Percentiles rank a stretch among this genome's conserved stretches.
phyloP scores from a whole-genome alignment of 164 flowering plant species.

The Tetracentron sinense region DNA sequence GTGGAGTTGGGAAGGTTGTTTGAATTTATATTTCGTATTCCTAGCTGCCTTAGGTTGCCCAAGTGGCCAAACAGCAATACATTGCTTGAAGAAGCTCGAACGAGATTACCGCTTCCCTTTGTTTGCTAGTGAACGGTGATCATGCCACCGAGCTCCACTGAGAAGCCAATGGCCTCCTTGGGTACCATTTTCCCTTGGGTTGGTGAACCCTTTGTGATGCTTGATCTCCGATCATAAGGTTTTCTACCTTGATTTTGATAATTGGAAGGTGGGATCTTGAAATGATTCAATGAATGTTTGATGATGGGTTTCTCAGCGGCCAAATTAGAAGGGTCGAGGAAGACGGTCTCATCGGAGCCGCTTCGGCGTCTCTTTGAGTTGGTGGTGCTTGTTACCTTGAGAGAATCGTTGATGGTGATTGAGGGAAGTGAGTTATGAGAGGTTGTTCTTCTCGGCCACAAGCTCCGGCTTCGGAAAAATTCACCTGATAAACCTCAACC shows the following conservation, averaged over 20 bases:
- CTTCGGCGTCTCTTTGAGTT: constrained; percentile 38
- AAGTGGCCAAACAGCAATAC: constrained; percentile 67
- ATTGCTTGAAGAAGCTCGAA: constrained; percentile 81
- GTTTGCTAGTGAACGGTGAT: constrained; percentile 52
- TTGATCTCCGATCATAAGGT: constrained; percentile 8
- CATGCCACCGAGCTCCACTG: constrained; percentile 78
- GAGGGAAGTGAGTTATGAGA: constrained; percentile 40
- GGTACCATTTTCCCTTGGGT: constrained; percentile 39
- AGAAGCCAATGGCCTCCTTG: constrained; percentile 41
- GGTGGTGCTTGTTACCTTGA: constrained; percentile 19
- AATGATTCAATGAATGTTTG: constrained; percentile 9
- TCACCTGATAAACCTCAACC: constrained; percentile 55
- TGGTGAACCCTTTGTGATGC: constrained; percentile 14
- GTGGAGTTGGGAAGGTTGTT: constrained; percentile 1
- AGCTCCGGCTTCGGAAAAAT: constrained; percentile 40
- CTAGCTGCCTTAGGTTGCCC: constrained; percentile 67
- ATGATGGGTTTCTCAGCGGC: constrained; percentile 25
- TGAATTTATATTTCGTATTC: constrained; percentile 18
- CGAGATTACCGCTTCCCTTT: constrained; percentile 37
- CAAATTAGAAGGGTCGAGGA: constrained; percentile 13
- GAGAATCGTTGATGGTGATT: constrained; percentile 8
- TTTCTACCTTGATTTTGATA: constrained; percentile 21
- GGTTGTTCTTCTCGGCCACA: constrained; percentile 46
- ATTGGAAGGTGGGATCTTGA: constrained; percentile 16
- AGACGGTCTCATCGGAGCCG: constrained; percentile 30